A percentile compares a stretch with the other conserved stretches of the same genome.
phyloP scores from a whole-genome alignment of 768 basidiomycete species.

The Lactarius psammicola region DNA sequence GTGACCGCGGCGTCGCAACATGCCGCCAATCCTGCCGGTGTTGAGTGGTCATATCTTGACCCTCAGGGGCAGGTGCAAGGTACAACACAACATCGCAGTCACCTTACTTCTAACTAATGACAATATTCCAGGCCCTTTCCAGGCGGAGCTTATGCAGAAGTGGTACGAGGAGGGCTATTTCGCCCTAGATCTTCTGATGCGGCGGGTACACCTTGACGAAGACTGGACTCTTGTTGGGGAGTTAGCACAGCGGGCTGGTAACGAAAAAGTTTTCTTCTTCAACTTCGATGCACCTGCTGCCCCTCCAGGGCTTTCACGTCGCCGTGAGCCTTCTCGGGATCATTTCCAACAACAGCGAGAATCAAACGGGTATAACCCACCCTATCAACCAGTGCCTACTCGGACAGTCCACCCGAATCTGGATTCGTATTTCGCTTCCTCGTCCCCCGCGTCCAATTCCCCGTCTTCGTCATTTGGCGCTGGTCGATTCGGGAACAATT shows the following conservation, averaged over 20 bases:
- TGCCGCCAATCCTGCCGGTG: constrained; percentile 50
- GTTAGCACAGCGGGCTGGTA: constrained; percentile 51
- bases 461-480: constrained; percentile 71
- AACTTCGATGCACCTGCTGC: constrained; percentile 41
- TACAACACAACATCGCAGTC: constrained; percentile 34
- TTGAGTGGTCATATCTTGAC: constrained; percentile 93
- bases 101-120: constrained; percentile 16
- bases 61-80: constrained; percentile 92
- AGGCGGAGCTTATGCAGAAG: constrained; percentile 87
- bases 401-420: constrained; percentile 61
- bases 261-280: constrained; percentile 63
- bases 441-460: constrained; percentile 62
- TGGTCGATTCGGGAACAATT: constrained; percentile 60
- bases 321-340: constrained; percentile 50
- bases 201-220: constrained; percentile 65
- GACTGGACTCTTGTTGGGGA: constrained; percentile 68
- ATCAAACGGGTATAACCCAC: constrained; percentile 44
- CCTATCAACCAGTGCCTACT: constrained; percentile 67
- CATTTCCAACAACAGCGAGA: constrained; percentile 41
- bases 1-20: constrained; percentile 40
- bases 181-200: constrained; percentile 76
- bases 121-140: constrained; percentile 70
- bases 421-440: constrained; percentile 55
- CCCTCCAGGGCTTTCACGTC: constrained; percentile 56
- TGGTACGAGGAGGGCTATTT: constrained; percentile 95